phyloP scores from a whole-genome alignment of 257 asterid genomes.

The Hygrophila difformis region DNA sequence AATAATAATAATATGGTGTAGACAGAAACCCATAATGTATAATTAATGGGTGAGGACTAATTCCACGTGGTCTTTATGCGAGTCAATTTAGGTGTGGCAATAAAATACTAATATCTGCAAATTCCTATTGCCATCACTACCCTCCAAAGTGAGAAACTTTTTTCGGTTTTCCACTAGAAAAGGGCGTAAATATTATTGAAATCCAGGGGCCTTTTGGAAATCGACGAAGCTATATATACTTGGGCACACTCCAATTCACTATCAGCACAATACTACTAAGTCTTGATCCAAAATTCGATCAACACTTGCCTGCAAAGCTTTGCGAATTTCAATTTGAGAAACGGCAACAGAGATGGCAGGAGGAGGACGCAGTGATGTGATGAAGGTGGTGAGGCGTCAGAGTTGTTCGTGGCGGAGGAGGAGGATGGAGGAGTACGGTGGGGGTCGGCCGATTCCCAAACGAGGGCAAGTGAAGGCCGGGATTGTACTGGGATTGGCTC shows the following conservation, averaged over 20 bases:
- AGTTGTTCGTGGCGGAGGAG: background rate
- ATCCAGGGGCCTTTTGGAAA: conserved; percentile 16
- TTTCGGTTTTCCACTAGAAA: background rate
- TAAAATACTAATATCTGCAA: conserved; percentile 10
- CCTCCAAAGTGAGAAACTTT: background rate
- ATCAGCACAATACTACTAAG: no score
- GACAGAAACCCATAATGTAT: no score
- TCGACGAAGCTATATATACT: conserved; percentile 9
- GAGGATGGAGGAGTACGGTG: background rate
- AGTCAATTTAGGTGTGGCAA: conserved; percentile 10
- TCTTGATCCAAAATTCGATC: no score
- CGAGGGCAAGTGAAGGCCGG: background rate
- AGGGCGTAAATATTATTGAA: conserved; percentile 3
- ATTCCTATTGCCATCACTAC: conserved; percentile 2
- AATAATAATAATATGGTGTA: no score
- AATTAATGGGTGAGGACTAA: no score
- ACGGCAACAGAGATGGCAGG: background rate
- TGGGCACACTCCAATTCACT: background rate
- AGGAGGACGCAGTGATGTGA: background rate
- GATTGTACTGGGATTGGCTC: background rate
- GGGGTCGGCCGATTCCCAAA: background rate
- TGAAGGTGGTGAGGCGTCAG: background rate
- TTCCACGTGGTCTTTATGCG: conserved; percentile 24
- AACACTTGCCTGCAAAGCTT: no score
- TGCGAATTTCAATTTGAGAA: background rate